A percentile compares a stretch with the other conserved stretches of the same genome.
These are phyloP conservation scores for Thuja plicata DNA, from an alignment of 83 land plant species.

Conservation along the genomic window DNA sequence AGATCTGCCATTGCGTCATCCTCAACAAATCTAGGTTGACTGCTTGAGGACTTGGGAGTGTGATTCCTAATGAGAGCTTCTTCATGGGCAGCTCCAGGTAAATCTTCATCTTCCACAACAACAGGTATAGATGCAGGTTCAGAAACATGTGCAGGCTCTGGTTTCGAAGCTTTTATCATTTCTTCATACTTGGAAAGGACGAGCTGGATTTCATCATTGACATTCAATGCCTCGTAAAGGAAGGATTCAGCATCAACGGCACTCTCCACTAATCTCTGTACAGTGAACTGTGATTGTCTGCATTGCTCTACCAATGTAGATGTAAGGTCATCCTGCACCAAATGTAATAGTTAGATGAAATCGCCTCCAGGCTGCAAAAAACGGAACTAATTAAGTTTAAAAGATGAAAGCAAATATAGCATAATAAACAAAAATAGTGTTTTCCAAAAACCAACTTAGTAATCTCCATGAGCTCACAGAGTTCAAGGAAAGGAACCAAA, in stretches of 20 bases:
- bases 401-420: neutral
- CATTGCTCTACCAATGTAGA: constrained; percentile 69
- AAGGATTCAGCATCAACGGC: constrained; percentile 61
- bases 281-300: constrained; percentile 61
- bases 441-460: neutral
- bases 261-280: constrained; percentile 74
- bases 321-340: constrained; percentile 77
- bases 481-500: neutral
- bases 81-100: constrained; percentile 7
- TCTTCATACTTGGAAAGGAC: constrained; percentile 55
- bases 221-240: constrained; percentile 77
- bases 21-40: constrained; percentile 10
- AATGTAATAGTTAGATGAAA: neutral
- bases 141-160: constrained; percentile 12
- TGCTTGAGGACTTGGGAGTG: neutral
- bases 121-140: constrained; percentile 19
- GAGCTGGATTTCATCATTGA: constrained; percentile 77
- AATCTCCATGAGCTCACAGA: neutral
- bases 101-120: constrained; percentile 13
- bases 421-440: neutral
- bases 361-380: no score
- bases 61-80: constrained; percentile 11
- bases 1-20: constrained; percentile 15
- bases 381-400: neutral
- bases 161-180: constrained; percentile 11